Evolutionary conservation across 2,329 filamentous ascomycete genomes (phyloP), one percentile per base, ranked within the genome.

Genomic region (Cladosporium sp.): DNA sequence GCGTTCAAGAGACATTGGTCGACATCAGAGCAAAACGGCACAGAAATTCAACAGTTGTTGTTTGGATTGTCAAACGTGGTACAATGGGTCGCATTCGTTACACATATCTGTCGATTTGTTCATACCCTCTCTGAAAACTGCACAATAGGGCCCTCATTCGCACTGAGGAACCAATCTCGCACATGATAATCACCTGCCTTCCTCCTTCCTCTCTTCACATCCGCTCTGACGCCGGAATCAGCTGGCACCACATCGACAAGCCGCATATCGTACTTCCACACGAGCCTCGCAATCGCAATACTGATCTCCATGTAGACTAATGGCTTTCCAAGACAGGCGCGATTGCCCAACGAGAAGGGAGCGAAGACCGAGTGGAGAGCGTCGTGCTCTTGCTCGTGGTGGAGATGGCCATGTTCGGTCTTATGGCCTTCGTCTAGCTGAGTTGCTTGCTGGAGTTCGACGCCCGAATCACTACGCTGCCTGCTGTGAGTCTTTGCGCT

Each of bases 81-180:
- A n/a, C n/a, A n/a, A n/a, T n/a, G n/a, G n/a, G n/a, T n/a, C n/a
- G n/a, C n/a, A n/a, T n/a, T 11, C 7, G n/a, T 21, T 46, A 3
- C 39, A 46, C 8, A 46, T 21, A 13, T 23, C 39, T 23, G 39
- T 21, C 10, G 2, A 21, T 21, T 13, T 2, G n/a, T n/a, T 46
- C n/a, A 53, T 28, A 3, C 8, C 16, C 53, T 56, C 21, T 14
- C 53, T 13, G 54, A n/a, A n/a, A 81, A 80, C 78, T 91, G 86
- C 65, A 92, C 80, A 78, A 90, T 82, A 0, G 88, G 87, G 0
- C 90, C 90, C 72, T 90, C 84, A 80, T 92, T 93, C 71, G 85
- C 80, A 71, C 88, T 90, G 34, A 90, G 91, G 76, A 93, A 92
- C 21, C 86, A 89, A 74, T 93, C 90, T 60, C 84, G 78, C 65